phyloP scores from a whole-genome alignment of 139 green algal species.

The Chlamydomonas urium region DNA sequence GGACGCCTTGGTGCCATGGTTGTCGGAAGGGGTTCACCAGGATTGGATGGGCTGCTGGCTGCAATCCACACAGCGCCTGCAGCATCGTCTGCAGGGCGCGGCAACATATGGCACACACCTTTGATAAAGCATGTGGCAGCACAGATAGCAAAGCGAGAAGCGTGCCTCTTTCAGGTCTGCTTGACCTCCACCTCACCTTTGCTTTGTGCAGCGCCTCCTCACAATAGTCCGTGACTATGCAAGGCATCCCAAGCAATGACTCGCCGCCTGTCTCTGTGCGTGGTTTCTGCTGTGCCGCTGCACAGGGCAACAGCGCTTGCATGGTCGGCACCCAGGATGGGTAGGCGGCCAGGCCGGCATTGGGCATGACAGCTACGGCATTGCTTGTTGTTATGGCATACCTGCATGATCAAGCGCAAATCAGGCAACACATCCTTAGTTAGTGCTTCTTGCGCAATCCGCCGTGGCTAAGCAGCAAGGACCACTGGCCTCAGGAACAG shows the following conservation, averaged over 20 bases:
- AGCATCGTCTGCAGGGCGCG: not conserved
- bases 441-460: too few species aligned
- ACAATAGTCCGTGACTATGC: constrained; percentile 15
- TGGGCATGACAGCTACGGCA: not conserved
- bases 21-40: constrained; percentile 16
- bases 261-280: not conserved
- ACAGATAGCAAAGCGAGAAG: not conserved
- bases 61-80: not conserved
- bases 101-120: too few species aligned
- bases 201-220: constrained; percentile 7
- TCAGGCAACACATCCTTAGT: too few species aligned
- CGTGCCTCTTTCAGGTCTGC: not conserved
- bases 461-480: too few species aligned
- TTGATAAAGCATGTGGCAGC: too few species aligned
- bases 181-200: not conserved
- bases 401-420: not conserved
- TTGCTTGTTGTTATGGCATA: not conserved
- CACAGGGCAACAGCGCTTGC: not conserved
- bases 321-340: constrained; percentile 8
- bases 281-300: too few species aligned
- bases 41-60: not conserved
- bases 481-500: too few species aligned
- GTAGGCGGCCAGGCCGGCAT: constrained; percentile 16
- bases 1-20: not conserved
- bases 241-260: not conserved